These are phyloP conservation scores for Plasmodium falciparum DNA, from an alignment of 169 alveolate species.

Conservation along the genomic window DNA sequence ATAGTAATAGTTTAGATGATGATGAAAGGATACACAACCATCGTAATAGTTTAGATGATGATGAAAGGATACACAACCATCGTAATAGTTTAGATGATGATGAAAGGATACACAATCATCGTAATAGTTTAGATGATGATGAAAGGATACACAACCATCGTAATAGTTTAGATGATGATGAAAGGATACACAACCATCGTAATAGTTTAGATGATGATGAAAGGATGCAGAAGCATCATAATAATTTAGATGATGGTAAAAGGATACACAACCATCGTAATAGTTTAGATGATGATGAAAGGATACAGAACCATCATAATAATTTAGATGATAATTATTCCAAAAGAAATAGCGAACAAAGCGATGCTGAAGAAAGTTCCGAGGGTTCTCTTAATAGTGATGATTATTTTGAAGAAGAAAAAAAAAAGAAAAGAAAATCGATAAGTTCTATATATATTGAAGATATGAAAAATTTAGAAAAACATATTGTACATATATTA, in stretches of 20 bases:
- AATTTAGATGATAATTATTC: background rate
- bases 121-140: background rate
- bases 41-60: no score
- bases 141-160: background rate
- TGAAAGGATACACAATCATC: no score
- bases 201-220: background rate
- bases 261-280: no score
- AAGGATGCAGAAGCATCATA: background rate
- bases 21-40: background rate
- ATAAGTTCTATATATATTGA: constrained; percentile 8
- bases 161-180: no score
- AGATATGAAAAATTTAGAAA: constrained; percentile 25
- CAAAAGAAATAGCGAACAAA: background rate
- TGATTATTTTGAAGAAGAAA: background rate
- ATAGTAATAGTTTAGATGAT: background rate
- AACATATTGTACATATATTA: constrained; percentile 8
- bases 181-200: background rate
- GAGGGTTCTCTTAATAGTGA: background rate
- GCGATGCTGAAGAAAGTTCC: background rate
- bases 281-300: background rate
- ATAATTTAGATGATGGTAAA: background rate
- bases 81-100: background rate
- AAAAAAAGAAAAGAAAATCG: background rate
- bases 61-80: background rate
- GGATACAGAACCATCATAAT: no score